phyloP scores from a whole-genome alignment of 2,329 filamentous ascomycete genomes.

The Bertia moriformis region DNA sequence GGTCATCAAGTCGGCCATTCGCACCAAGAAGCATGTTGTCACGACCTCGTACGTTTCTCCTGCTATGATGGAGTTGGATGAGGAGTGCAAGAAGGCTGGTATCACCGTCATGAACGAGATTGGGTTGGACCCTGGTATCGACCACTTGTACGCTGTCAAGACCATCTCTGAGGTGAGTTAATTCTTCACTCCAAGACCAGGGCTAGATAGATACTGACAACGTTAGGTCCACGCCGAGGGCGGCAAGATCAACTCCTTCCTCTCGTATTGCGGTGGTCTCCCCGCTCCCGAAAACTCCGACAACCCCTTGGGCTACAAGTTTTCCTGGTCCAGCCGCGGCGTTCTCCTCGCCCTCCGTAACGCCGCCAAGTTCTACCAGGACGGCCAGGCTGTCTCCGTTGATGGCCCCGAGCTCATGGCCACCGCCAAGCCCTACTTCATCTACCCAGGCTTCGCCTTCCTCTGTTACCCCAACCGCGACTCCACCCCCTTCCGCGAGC shows the following conservation, averaged over 20 bases:
- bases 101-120: slow-evolving; percentile 99
- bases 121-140: slow-evolving; percentile 51
- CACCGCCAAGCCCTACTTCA: slow-evolving; percentile 75
- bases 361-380: slow-evolving; percentile 68
- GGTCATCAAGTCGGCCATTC: slow-evolving; percentile 87
- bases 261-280: slow-evolving; percentile 73
- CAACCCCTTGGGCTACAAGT: slow-evolving; percentile 90
- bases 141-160: slow-evolving; percentile 70
- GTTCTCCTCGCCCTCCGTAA: slow-evolving; percentile 79
- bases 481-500: slow-evolving; percentile 72
- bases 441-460: slow-evolving; percentile 77
- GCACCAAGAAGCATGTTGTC: slow-evolving; percentile 88
- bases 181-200: too few relatives aligned
- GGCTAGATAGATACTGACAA: too few relatives aligned
- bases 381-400: slow-evolving; percentile 60
- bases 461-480: slow-evolving; percentile 91
- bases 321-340: slow-evolving; percentile 68
- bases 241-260: slow-evolving; percentile 72
- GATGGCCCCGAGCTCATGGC: slow-evolving; percentile 63
- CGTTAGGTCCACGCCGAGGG: slow-evolving; percentile 78
- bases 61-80: slow-evolving; percentile 79
- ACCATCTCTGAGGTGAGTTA: slow-evolving; percentile 73
- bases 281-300: slow-evolving; percentile 59
- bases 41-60: slow-evolving; percentile 89
- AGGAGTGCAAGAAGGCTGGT: slow-evolving; percentile 70